Evolutionary conservation across 805 yeast genomes (phyloP), one percentile per base, ranked within the genome.

Genomic region (Ogataea paraovalis): DNA sequence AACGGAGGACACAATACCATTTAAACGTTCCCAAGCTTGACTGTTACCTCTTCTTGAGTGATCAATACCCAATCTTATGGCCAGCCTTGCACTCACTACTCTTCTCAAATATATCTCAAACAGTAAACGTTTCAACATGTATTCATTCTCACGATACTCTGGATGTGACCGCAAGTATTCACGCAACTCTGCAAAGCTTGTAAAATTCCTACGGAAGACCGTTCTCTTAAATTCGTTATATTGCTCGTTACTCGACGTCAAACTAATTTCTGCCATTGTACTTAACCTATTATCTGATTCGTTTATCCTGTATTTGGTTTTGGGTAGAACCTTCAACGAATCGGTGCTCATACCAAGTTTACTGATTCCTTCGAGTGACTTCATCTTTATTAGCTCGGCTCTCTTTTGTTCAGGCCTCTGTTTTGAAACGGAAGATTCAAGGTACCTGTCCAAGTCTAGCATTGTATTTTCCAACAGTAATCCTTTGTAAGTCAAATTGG

Each of bases 1-100:
- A 37, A 84, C 74, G 21, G 82, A 65, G 39, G 75, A 73, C 16
- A 82, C 83, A 59, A 85, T 65, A 49, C 77, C 78, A 37, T 73
- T 64, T 50, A 83, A 66, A 3, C 76, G 78, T 2, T 60, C 54
- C 45, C 65, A 61, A 25, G 63, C 62, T 5, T 62, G 51, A 19
- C 58, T 61, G 22, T 47, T 47, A 1, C 59, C 57, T 23, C 43
- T 49, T 27, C 64, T 56, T 4, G 62, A 23, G 16, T 48, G 53
- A 27, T 53, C 60, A 7, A 62, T 47, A 3, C 65, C 65, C 8
- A 56, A 14, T 32, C 58, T 55, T 8, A 60, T 44, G 0, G 66
- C 62, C 22, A 65, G 51, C 41, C 64, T 58, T 2, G 69, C 64
- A 32, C 64, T 58, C 2, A 66, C 46, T 3, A 67, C 51, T 42